Percentiles rank a stretch among this genome's conserved stretches.
These are phyloP conservation scores for Puccinia triticina DNA, from an alignment of 1,284 basidiomycete genomes.

Conservation along the genomic window DNA sequence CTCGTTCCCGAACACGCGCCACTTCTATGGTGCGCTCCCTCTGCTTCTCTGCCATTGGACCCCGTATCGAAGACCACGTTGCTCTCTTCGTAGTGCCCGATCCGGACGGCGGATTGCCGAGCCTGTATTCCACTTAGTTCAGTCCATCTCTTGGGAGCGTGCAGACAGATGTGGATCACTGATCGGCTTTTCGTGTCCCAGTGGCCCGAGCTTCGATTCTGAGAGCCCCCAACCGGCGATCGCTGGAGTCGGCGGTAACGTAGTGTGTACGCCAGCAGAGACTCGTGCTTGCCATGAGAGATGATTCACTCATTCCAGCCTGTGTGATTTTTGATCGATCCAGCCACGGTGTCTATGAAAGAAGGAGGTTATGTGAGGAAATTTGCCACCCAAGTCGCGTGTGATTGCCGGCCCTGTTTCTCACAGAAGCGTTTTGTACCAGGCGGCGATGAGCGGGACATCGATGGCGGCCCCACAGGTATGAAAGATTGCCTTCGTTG, in stretches of 20 bases:
- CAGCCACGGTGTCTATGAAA: conserved; percentile 32
- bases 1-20: background rate
- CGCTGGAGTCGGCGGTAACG: conserved; percentile 26
- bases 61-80: too few relatives aligned
- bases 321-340: background rate
- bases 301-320: background rate
- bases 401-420: background rate
- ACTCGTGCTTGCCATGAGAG: background rate
- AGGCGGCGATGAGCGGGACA: conserved; percentile 37
- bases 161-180: too few relatives aligned
- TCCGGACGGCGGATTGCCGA: conserved; percentile 38
- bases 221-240: conserved; percentile 38
- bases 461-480: conserved; percentile 49
- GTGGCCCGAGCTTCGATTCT: conserved; percentile 46
- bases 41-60: too few relatives aligned
- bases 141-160: too few relatives aligned
- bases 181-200: background rate
- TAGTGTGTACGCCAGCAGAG: conserved; percentile 18
- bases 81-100: conserved; percentile 19
- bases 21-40: background rate
- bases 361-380: conserved; percentile 31
- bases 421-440: background rate
- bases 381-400: background rate
- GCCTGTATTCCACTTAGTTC: conserved; percentile 43
- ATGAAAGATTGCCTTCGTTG: background rate